Base-by-base conservation (phyloP, 2,329 filamentous ascomycete species). In the Oidium heveae region DNA sequence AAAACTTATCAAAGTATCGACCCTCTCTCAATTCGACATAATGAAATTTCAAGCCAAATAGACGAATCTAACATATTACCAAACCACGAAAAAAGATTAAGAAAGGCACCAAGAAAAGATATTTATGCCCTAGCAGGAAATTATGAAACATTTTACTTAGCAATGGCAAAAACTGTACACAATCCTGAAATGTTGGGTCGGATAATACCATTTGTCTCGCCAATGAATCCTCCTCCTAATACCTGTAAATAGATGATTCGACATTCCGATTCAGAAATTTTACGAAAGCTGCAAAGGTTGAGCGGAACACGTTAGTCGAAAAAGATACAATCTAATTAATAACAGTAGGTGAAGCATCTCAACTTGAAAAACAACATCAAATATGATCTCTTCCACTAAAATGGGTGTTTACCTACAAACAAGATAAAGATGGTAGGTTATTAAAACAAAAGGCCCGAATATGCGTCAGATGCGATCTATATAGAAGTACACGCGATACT, bases 391-490 rank as follows among this genome's bases (percentile, higher is more conserved):
- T 52, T 20, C 49, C 49, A 36, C 18, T 52, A 18, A 52, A 52
- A 24, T 52, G 49, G 49, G 49, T 52, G 20, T 52, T 52, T 20
- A 52, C 49, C n/a, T 52, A 52, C n/a, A 52, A 52, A 20, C 34
- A 36, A 33, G 49, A 52, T 39, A 6, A 52, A 4, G 32, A 52
- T 22, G 49, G 49, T n/a, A 36, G 32, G 20, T 16, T 52, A 13
- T 36, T 39, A 36, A 52, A 52, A 22, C 20, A 52, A 22, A 37
- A 52, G 22, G 49, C 49, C 18, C 49, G 49, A 20, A 52, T 52
- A 18, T 52, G 34, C 18, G 49, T 52, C 18, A 20, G 49, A 37
- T 28, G 34, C 36, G 49, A 52, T 15, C 49, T 37, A 10, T 52
- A 52, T 8, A 36, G 32, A 37, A 36, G 10, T 52, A 52, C 32